Conservation (phyloP, 1,284 basidiomycete species). For the Ceratobasidium sp. region DNA sequence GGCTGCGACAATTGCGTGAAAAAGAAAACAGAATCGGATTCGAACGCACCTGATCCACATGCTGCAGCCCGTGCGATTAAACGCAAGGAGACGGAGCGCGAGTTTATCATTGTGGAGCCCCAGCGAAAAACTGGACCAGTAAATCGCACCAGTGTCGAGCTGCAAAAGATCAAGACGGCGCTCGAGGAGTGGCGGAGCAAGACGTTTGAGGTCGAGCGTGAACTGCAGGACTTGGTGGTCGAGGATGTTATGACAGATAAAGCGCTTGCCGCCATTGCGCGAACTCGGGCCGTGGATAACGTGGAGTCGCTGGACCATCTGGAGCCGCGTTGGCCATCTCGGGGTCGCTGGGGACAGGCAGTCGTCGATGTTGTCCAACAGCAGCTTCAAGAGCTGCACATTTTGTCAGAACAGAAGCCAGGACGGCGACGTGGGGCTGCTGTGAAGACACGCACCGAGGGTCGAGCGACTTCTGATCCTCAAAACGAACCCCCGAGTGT, state of each 20-base stretch:
- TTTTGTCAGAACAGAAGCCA: neutral
- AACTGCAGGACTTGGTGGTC: constrained; percentile 1
- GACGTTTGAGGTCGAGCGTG: neutral
- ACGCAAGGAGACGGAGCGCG: neutral
- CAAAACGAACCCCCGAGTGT: too few species aligned
- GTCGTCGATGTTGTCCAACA: neutral
- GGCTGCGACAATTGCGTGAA: constrained; percentile 10
- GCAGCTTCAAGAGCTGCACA: neutral
- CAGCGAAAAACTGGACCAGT: neutral
- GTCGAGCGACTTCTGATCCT: too few species aligned
- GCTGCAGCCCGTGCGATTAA: neutral
- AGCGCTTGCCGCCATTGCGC: neutral
- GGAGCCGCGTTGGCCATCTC: constrained; percentile 11
- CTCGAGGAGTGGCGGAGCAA: neutral
- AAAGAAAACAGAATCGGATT: neutral
- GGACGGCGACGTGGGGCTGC: neutral
- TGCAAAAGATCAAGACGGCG: neutral
- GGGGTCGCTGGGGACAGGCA: neutral
- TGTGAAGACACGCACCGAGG: neutral
- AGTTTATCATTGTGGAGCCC: constrained; percentile 6
- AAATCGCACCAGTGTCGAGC: constrained; percentile 9
- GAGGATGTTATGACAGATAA: constrained; percentile 11
- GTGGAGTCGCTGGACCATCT: neutral
- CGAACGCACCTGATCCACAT: neutral
- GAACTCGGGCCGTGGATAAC: neutral